These are phyloP conservation scores for Colletotrichum abscissum DNA, from an alignment of 2,329 filamentous ascomycete genomes.

Conservation along the genomic window DNA sequence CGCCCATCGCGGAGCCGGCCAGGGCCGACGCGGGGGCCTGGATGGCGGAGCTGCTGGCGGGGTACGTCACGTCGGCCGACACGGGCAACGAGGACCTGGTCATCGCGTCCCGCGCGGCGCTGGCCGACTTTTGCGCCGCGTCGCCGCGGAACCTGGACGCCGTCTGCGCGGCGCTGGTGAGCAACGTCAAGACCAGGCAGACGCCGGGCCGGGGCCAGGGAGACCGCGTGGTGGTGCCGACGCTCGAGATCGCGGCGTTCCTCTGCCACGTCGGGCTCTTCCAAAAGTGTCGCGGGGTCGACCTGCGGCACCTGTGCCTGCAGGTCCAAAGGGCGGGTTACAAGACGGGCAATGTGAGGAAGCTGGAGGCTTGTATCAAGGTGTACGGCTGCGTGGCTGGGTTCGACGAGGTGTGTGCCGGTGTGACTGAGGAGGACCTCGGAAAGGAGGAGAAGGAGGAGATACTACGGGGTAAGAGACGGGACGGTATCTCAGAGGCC, in stretches of 20 bases:
- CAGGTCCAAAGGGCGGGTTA: constrained; percentile 83
- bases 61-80: constrained; percentile 79
- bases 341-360: constrained; percentile 84
- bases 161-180: constrained; percentile 62
- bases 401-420: constrained; percentile 38
- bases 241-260: constrained; percentile 82
- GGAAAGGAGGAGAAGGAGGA: neutral
- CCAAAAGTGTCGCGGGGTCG: constrained; percentile 50
- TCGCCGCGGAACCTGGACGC: constrained; percentile 53
- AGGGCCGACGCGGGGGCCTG: constrained; percentile 48
- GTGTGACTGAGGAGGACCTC: constrained; percentile 12
- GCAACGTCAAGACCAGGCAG: constrained; percentile 64
- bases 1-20: constrained; percentile 50
- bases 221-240: constrained; percentile 77
- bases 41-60: constrained; percentile 69
- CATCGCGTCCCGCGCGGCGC: constrained; percentile 73
- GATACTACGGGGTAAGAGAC: constrained; percentile 41
- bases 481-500: constrained; percentile 64
- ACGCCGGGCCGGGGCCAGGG: constrained; percentile 55
- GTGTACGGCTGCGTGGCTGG: constrained; percentile 79
- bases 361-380: constrained; percentile 82
- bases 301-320: constrained; percentile 71
- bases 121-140: constrained; percentile 65
- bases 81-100: constrained; percentile 82
- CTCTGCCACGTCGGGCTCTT: constrained; percentile 73